Base-by-base conservation (phyloP, 768 basidiomycete species). In the Filobasidium floriforme region DNA sequence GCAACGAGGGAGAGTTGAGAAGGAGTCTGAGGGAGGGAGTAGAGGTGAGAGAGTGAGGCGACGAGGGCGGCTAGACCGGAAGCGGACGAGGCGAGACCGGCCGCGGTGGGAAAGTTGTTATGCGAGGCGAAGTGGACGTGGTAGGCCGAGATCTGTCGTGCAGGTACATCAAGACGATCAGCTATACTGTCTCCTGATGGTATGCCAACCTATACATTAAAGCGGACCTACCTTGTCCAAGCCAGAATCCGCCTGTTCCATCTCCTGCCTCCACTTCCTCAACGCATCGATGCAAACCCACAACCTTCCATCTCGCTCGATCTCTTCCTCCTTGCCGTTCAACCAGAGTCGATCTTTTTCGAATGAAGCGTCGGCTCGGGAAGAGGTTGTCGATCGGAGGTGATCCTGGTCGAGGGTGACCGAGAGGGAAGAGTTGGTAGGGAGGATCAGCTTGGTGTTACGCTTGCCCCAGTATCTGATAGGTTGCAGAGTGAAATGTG, bases 71-170 rank as follows among this genome's bases (percentile, higher is more conserved):
- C 94, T 73, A 98, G 93, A 18, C 96, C 96, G 0, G 92, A 90
- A 0, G 96, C 96, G 41, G 93, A 97, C 0, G 93, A 97, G 0
- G 96, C 96, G 54, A 99, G 86, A 4, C 96, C 96, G 0, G 96
- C 96, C 15, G 96, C 96, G 15, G 96, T 99, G 37, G 96, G 96
- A 83, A 99, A 98, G 82, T 98, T 98, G 84, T 99, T 99, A 81
- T 86, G 87, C 7, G 94, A 98, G 65, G 86, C 86, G 73, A 99
- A 92, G 81, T 92, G 92, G 4, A 98, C 85, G 19, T 84, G 80
- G 78, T 81, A 89, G 18, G 81, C 71, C 0, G 92, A 89, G 43
- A 93, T 79, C 87, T 89, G 72, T 32, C 14, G 15, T 22, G 7
- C 24, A 41, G 12, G 37, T 65, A 14, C 46, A 49, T 49, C 46